These are phyloP conservation scores for Fusarium sulawesiense DNA, from an alignment of 2,329 filamentous ascomycete genomes.

Conservation along the genomic window DNA sequence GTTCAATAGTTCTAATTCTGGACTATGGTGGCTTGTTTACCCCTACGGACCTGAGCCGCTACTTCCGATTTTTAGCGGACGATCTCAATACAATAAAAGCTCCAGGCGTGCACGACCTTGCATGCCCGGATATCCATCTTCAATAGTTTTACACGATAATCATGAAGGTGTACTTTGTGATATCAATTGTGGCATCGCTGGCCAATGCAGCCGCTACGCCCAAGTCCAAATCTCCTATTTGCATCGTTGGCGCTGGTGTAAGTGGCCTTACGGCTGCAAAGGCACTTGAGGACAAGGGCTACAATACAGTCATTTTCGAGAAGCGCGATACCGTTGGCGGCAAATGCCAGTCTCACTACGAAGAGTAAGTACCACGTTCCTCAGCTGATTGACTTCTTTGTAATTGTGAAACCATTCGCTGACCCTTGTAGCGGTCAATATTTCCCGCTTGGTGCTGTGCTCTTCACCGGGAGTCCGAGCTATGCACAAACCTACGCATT, in stretches of 20 bases:
- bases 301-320: not conserved
- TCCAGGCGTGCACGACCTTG: not conserved
- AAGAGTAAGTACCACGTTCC: not conserved
- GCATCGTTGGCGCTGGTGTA: not conserved
- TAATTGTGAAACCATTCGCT: accelerated
- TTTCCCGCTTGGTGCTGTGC: not conserved
- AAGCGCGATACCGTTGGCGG: not conserved
- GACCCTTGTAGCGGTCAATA: not conserved
- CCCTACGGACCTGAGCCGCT: not conserved
- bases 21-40: not conserved
- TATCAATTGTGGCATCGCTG: not conserved
- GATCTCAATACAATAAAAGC: not conserved
- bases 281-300: not conserved
- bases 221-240: not conserved
- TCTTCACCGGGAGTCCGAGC: not conserved
- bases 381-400: too few relatives aligned
- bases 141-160: too few relatives aligned
- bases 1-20: not conserved
- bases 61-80: not conserved
- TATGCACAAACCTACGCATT: not conserved
- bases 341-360: not conserved
- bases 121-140: not conserved
- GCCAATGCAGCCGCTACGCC: not conserved
- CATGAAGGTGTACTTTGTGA: not conserved
- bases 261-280: not conserved